Evolutionary conservation across 495 filamentous ascomycete species (phyloP).

Genomic region (Rusavskia elegans): DNA sequence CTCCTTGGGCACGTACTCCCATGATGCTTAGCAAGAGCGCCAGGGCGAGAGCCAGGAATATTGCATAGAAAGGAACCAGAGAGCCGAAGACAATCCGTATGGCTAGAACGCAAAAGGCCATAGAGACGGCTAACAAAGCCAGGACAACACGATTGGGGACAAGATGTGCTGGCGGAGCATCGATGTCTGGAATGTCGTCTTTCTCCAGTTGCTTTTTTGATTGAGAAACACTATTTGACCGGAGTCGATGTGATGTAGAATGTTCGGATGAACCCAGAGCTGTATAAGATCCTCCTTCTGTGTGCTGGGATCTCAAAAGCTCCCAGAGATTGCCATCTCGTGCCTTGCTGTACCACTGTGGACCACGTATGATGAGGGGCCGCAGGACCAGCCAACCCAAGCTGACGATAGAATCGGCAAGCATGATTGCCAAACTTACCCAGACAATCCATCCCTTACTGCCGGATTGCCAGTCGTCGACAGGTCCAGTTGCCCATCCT

Average conservation of each 20-base stretch:
- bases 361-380: slow-evolving; percentile 32
- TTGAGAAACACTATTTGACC: slow-evolving; percentile 1
- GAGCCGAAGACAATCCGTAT: slow-evolving; percentile 65
- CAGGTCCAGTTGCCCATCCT: slow-evolving; percentile 80
- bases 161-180: slow-evolving; percentile 71
- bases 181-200: slow-evolving; percentile 32
- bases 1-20: slow-evolving; percentile 87
- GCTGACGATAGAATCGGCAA: slow-evolving; percentile 80
- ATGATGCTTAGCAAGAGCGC: slow-evolving; percentile 83
- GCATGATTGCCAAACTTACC: slow-evolving; percentile 90
- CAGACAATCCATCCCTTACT: slow-evolving; percentile 98
- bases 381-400: slow-evolving; percentile 63
- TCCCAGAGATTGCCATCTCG: slow-evolving; percentile 9
- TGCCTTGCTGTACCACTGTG: slow-evolving; percentile 17
- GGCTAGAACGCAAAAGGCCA: slow-evolving; percentile 61
- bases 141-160: slow-evolving; percentile 57
- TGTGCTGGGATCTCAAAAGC: background rate
- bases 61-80: slow-evolving; percentile 49
- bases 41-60: slow-evolving; percentile 68
- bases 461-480: slow-evolving; percentile 74
- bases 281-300: slow-evolving; percentile 20
- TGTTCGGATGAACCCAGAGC: slow-evolving; percentile 19
- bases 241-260: slow-evolving; percentile 1
- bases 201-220: slow-evolving; percentile 7
- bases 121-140: slow-evolving; percentile 57